Conservation (phyloP, 2,329 filamentous ascomycete genomes). For the Colletotrichum trifolii region DNA sequence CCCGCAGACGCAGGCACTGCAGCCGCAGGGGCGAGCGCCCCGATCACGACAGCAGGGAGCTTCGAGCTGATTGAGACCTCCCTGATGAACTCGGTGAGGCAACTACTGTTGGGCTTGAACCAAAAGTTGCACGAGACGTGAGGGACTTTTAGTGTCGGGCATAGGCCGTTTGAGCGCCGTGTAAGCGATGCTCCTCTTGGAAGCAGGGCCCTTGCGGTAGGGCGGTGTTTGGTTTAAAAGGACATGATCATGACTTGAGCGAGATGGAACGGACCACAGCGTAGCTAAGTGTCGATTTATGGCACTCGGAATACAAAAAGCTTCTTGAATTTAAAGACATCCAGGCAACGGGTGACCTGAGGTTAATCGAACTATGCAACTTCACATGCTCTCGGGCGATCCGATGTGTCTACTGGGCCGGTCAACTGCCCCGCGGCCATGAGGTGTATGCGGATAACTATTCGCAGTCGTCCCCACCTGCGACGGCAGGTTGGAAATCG, state of each 20-base stretch:
- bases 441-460: too few species aligned
- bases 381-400: too few species aligned
- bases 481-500: too few species aligned
- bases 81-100: conserved; percentile 53
- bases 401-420: too few species aligned
- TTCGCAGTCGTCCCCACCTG: too few species aligned
- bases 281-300: conserved; percentile 23
- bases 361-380: neutral
- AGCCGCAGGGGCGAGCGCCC: conserved; percentile 28
- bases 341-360: neutral
- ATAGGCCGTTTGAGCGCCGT: conserved; percentile 6
- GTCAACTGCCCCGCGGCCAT: too few species aligned
- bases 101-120: conserved; percentile 53
- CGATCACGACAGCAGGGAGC: conserved; percentile 37
- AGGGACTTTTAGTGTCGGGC: neutral
- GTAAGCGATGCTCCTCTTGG: neutral
- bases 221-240: conserved; percentile 7
- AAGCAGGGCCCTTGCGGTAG: neutral
- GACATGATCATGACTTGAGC: conserved; percentile 35
- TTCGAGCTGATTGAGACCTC: conserved; percentile 55
- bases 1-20: conserved; percentile 32
- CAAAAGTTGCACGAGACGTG: conserved; percentile 45
- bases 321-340: conserved; percentile 15
- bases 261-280: conserved; percentile 23
- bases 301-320: conserved; percentile 25